A percentile compares a stretch with the other conserved stretches of the same genome.
Evolutionary conservation across 164 flowering plant species (phyloP).

Genomic region (Buxus sempervirens): DNA sequence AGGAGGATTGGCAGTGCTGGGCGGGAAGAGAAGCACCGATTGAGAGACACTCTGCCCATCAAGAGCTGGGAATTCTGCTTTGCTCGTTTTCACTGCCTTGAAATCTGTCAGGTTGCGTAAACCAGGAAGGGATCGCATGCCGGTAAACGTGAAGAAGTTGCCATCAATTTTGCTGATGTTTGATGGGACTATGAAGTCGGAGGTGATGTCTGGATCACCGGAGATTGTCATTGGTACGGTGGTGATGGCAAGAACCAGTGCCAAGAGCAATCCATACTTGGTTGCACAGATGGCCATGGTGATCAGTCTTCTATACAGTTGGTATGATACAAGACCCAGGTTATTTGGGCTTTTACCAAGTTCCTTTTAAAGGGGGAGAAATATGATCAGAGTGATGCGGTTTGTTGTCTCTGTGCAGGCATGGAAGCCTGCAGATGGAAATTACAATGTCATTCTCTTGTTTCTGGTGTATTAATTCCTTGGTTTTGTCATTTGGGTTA

Average conservation of each 20-base stretch:
- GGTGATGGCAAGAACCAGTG: slow-evolving; percentile 6
- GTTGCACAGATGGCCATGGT: slow-evolving; percentile 7
- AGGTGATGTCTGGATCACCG: too few relatives aligned
- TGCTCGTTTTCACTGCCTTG: slow-evolving; percentile 20
- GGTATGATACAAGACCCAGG: too few relatives aligned
- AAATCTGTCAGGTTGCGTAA: slow-evolving; percentile 4
- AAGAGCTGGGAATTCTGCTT: slow-evolving; percentile 22
- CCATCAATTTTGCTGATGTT: slow-evolving; percentile 13
- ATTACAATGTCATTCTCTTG: too few relatives aligned
- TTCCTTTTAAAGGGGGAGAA: neutral
- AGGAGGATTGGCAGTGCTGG: slow-evolving; percentile 12
- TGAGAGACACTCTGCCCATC: slow-evolving; percentile 26
- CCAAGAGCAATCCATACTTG: neutral
- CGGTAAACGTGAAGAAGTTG: slow-evolving; percentile 22
- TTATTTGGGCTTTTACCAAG: neutral
- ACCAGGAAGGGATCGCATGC: slow-evolving; percentile 8
- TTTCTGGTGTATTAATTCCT: too few relatives aligned
- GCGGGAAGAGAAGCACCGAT: slow-evolving; percentile 21
- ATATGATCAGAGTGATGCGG: too few relatives aligned
- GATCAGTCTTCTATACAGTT: too few relatives aligned
- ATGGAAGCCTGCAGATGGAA: too few relatives aligned
- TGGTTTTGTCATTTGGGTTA: too few relatives aligned
- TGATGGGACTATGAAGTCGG: too few relatives aligned
- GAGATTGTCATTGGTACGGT: slow-evolving; percentile 6
- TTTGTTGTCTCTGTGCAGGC: too few relatives aligned